A percentile compares a stretch with the other conserved stretches of the same genome.
phyloP scores from a whole-genome alignment of 352 stramenopile genomes.

The Globisporangium echinulatum region DNA sequence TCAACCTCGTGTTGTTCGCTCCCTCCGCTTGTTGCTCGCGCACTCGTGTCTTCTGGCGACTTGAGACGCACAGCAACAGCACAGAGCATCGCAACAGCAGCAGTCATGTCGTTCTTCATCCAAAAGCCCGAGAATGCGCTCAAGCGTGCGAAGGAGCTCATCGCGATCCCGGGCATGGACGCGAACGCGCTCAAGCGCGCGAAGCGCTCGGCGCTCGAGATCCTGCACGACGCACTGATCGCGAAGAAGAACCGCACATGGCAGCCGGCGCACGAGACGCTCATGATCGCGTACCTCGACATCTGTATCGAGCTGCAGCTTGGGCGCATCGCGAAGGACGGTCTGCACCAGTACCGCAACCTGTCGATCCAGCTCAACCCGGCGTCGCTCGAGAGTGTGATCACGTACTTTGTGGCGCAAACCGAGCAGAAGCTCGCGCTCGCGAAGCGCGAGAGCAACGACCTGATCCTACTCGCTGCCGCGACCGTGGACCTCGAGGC shows the following conservation, averaged over 20 bases:
- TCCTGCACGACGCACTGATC: slow-evolving; percentile 92
- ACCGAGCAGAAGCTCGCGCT: slow-evolving; percentile 85
- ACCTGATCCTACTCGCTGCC: slow-evolving; percentile 73
- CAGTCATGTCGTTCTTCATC: slow-evolving; percentile 76
- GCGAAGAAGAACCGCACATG: slow-evolving; percentile 95
- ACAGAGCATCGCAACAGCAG: background rate
- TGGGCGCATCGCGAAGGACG: slow-evolving; percentile 94
- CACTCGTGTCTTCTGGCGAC: no score
- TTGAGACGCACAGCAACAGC: no score
- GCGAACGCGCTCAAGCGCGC: slow-evolving; percentile 63
- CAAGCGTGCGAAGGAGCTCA: slow-evolving; percentile 86
- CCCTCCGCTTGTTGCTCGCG: no score
- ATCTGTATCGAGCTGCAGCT: slow-evolving; percentile 95
- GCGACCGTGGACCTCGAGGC: slow-evolving; percentile 88
- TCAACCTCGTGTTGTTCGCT: no score
- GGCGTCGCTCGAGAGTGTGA: slow-evolving; percentile 92
- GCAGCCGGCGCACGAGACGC: slow-evolving; percentile 95
- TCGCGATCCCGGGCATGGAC: slow-evolving; percentile 72
- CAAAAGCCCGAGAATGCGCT: slow-evolving; percentile 91
- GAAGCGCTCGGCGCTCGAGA: slow-evolving; percentile 79
- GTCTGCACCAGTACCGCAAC: slow-evolving; percentile 98
- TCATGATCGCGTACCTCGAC: slow-evolving; percentile 96
- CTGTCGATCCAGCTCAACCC: slow-evolving; percentile 92
- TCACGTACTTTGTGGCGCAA: slow-evolving; percentile 89
- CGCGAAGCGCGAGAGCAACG: slow-evolving; percentile 83